These are phyloP conservation scores for Suhomyces guaymorum DNA, from an alignment of 1,139 yeast genomes.

Conservation along the genomic window DNA sequence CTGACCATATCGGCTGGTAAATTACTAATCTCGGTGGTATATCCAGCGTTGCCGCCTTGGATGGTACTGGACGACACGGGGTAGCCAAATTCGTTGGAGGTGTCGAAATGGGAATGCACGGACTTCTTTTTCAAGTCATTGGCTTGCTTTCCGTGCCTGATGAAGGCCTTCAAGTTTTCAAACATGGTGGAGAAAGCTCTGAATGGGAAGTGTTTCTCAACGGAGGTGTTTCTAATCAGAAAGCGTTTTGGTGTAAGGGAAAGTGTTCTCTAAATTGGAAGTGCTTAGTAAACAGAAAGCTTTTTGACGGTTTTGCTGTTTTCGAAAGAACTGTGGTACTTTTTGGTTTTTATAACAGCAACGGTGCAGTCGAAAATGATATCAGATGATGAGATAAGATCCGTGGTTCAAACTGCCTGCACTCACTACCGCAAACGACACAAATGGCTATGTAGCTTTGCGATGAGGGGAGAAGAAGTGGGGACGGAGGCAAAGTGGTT, in stretches of 20 bases:
- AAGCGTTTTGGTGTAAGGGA: too few species aligned
- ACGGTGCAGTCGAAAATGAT: neutral
- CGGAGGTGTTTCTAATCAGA: too few species aligned
- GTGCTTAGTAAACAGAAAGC: too few species aligned
- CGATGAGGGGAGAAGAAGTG: neutral
- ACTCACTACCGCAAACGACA: neutral
- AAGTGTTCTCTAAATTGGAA: too few species aligned
- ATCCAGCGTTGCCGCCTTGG: constrained; percentile 1
- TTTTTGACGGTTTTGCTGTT: too few species aligned
- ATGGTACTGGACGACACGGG: neutral
- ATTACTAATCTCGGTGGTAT: constrained; percentile 8
- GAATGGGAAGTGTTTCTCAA: too few species aligned
- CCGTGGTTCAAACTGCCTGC: constrained; percentile 6
- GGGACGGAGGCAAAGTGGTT: neutral
- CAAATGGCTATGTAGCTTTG: neutral
- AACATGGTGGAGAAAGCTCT: constrained; percentile 40
- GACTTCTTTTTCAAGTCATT: constrained; percentile 35
- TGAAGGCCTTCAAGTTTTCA: constrained; percentile 72
- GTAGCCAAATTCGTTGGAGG: constrained; percentile 7
- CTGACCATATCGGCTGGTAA: constrained; percentile 7
- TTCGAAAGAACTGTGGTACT: too few species aligned
- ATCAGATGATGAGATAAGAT: constrained; percentile 5
- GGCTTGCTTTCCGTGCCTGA: constrained; percentile 84
- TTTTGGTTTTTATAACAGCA: neutral
- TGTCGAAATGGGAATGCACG: constrained; percentile 1